Base-by-base conservation (phyloP, 345 rosid species). In the Aethionema arabicum region DNA sequence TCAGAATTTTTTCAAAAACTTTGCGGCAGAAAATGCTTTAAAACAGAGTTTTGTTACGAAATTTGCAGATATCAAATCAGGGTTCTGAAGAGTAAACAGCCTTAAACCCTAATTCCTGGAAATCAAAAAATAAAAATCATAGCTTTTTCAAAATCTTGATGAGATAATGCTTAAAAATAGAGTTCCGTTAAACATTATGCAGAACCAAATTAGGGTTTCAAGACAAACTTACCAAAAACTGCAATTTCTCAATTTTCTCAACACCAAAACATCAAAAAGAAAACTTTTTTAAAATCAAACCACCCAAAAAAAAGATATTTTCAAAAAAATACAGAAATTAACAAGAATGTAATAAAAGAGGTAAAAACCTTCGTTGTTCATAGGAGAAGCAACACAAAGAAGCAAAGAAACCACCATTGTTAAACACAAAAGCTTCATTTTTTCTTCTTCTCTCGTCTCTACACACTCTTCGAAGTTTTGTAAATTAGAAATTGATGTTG, bases 291-390 rank as follows among this genome's bases (percentile, higher is more conserved):
- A 3, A 55, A 13, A 31, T n/a, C 41, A 21, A 21, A 0, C 30
- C 14, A 8, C 21, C 9, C 16, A 66, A 16, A 32, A 32, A n/a
- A 33, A 5, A 11, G 12, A 46, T 0, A 0, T 8, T 52, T 41
- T 6, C 7, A 30, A 13, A 36, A 53, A 36, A 35, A n/a, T 11
- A 27, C 5, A 10, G 32, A 38, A 10, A 11, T 1, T 5, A 0
- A 42, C 8, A 13, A 37, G 60, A 27, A 13, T 2, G 51, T 7
- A 9, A 13, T 3, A 15, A 12, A n/a, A 32, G 44, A 8, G 37
- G 8, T 27, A 7, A 1, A 0, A 41, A 86, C 96, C 96, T 85
- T 88, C 90, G 14, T 81, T 67, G 33, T 44, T 80, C 33, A 73
- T 70, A 4, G 91, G 39, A 14, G 81, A 68, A 62, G 82, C 85